Percentiles rank a stretch among this genome's conserved stretches.
phyloP scores from a whole-genome alignment of 306 rosid genomes.

The Geum urbanum region DNA sequence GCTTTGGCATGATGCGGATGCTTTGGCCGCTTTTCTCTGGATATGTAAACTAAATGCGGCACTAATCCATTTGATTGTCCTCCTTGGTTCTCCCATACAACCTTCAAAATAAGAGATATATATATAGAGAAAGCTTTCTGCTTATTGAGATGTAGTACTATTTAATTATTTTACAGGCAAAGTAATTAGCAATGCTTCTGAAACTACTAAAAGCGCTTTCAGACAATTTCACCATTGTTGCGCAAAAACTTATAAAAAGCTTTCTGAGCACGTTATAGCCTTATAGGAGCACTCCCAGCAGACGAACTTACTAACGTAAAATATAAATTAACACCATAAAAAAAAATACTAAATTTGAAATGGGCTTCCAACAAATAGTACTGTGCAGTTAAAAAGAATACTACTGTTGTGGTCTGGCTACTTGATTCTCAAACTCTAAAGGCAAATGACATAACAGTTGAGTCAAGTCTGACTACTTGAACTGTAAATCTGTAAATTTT shows the following conservation, averaged over 20 bases:
- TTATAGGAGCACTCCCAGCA: too few relatives aligned
- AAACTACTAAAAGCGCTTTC: neutral
- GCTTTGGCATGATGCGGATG: constrained; percentile 66
- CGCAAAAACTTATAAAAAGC: too few relatives aligned
- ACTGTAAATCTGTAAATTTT: neutral
- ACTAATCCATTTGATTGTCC: constrained; percentile 20
- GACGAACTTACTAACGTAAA: too few relatives aligned
- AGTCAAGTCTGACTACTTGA: too few relatives aligned
- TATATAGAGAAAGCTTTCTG: neutral
- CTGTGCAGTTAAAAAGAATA: too few relatives aligned
- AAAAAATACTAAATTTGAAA: too few relatives aligned
- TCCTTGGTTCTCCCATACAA: constrained; percentile 52
- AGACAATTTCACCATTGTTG: too few relatives aligned
- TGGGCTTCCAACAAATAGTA: too few relatives aligned
- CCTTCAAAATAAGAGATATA: constrained; percentile 35
- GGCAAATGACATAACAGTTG: neutral
- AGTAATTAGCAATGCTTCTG: neutral
- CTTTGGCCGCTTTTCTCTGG: constrained; percentile 53
- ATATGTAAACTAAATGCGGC: constrained; percentile 52
- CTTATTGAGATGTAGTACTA: neutral
- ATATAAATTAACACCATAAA: too few relatives aligned
- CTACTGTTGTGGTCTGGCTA: too few relatives aligned
- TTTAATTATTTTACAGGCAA: neutral
- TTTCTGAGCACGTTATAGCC: too few relatives aligned
- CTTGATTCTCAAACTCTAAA: too few relatives aligned